These are phyloP conservation scores for Oropetium thomaeum DNA, from an alignment of 176 grass and related monocot species.

Conservation along the genomic window DNA sequence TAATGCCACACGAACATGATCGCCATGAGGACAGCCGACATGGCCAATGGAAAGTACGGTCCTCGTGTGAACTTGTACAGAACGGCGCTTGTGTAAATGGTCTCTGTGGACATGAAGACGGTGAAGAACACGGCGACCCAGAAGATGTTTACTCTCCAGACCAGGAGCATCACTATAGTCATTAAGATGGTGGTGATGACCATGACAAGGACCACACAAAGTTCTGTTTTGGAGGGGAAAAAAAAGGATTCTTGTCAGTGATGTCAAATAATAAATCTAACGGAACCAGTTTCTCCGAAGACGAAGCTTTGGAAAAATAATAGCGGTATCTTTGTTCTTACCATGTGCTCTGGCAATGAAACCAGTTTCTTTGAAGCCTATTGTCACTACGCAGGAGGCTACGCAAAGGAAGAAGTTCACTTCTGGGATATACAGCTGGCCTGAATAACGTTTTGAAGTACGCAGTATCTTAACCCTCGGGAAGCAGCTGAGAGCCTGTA, in stretches of 20 bases:
- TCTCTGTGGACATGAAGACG: conserved; percentile 53
- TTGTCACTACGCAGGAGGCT: conserved; percentile 38
- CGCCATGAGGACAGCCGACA: conserved; percentile 46
- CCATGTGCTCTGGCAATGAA: conserved; percentile 72
- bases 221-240: conserved; percentile 27
- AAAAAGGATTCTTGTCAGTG: conserved; percentile 11
- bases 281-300: no score
- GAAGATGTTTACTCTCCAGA: conserved; percentile 55
- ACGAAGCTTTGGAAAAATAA: no score
- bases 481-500: conserved; percentile 57
- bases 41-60: conserved; percentile 50
- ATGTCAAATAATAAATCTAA: no score
- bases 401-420: conserved; percentile 55
- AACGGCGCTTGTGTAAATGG: conserved; percentile 57
- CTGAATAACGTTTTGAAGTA: conserved; percentile 54
- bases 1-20: conserved; percentile 81
- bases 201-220: conserved; percentile 69
- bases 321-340: conserved; percentile 36
- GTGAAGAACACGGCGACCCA: conserved; percentile 53
- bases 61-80: conserved; percentile 59
- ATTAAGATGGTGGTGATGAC: conserved; percentile 51
- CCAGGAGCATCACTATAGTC: conserved; percentile 61
- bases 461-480: conserved; percentile 54
- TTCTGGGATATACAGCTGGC: conserved; percentile 68
- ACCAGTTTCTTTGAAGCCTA: conserved; percentile 47